These are phyloP conservation scores for Arthonia radiata DNA, from an alignment of 495 filamentous ascomycete species.

Conservation along the genomic window DNA sequence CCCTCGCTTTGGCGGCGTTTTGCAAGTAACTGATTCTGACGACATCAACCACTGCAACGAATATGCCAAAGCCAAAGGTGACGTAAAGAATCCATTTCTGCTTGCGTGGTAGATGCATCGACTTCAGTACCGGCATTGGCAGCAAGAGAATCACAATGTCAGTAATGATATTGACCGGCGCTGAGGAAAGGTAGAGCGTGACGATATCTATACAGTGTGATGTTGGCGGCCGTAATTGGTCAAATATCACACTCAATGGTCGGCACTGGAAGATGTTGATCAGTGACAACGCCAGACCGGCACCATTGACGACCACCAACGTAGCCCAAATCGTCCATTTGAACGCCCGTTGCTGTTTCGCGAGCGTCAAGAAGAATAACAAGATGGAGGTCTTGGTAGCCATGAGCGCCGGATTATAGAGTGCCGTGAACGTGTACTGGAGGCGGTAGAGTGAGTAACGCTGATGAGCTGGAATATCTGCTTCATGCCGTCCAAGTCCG, in stretches of 20 bases:
- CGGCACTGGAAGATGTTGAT: constrained; percentile 74
- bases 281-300: constrained; percentile 55
- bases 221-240: constrained; percentile 15
- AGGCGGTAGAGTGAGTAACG: constrained; percentile 29
- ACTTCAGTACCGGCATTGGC: constrained; percentile 69
- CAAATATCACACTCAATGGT: constrained; percentile 42
- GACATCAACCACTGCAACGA: constrained; percentile 71
- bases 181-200: constrained; percentile 60
- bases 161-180: constrained; percentile 66
- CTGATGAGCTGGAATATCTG: constrained; percentile 25
- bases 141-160: constrained; percentile 60
- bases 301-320: constrained; percentile 46
- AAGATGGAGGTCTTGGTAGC: constrained; percentile 79
- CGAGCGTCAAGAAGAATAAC: constrained; percentile 61
- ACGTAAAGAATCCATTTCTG: constrained; percentile 68
- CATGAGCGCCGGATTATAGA: constrained; percentile 80
- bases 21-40: constrained; percentile 77
- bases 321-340: constrained; percentile 45
- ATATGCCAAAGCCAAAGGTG: constrained; percentile 61
- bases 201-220: constrained; percentile 47
- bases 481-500: constrained; percentile 57
- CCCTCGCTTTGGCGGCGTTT: constrained; percentile 24
- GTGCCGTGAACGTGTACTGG: constrained; percentile 60
- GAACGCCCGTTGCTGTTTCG: constrained; percentile 47
- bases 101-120: constrained; percentile 56